A percentile compares a stretch with the other conserved stretches of the same genome.
Conservation (phyloP, 2,329 filamentous ascomycete species). For the Phialemoniopsis sp. region DNA sequence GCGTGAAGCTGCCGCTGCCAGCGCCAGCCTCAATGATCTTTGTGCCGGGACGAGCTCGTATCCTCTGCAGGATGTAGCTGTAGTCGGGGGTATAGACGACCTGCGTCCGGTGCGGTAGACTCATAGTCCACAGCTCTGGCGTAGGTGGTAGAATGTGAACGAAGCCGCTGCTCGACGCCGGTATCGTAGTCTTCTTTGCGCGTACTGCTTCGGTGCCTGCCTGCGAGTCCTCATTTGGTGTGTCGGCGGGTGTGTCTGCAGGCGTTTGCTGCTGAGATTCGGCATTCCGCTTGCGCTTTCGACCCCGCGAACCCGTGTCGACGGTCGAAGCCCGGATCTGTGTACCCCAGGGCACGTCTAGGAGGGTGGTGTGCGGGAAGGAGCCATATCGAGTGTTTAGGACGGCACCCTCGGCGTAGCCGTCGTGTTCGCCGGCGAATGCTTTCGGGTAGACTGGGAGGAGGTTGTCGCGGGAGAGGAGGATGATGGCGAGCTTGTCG, state of each 20-base stretch:
- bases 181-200: constrained; percentile 42
- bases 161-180: constrained; percentile 61
- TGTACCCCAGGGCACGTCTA: constrained; percentile 82
- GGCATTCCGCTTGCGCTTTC: constrained; percentile 51
- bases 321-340: constrained; percentile 87
- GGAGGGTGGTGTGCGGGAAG: constrained; percentile 74
- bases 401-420: constrained; percentile 72
- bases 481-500: constrained; percentile 73
- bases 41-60: constrained; percentile 69
- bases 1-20: constrained; percentile 80
- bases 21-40: constrained; percentile 76
- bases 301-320: constrained; percentile 84
- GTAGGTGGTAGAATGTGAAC: constrained; percentile 75
- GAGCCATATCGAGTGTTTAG: constrained; percentile 94
- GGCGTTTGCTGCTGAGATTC: too few relatives aligned
- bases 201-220: constrained; percentile 12
- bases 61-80: constrained; percentile 75
- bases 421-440: constrained; percentile 59
- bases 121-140: constrained; percentile 78
- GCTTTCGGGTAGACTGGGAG: constrained; percentile 68
- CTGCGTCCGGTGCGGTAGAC: constrained; percentile 76
- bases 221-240: constrained; percentile 6
- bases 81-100: constrained; percentile 87
- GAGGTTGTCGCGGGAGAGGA: constrained; percentile 83
- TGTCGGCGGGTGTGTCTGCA: constrained; percentile 13